A percentile compares a stretch with the other conserved stretches of the same genome.
phyloP scores from a whole-genome alignment of 208 protist genomes.

The Porcisia deanei region DNA sequence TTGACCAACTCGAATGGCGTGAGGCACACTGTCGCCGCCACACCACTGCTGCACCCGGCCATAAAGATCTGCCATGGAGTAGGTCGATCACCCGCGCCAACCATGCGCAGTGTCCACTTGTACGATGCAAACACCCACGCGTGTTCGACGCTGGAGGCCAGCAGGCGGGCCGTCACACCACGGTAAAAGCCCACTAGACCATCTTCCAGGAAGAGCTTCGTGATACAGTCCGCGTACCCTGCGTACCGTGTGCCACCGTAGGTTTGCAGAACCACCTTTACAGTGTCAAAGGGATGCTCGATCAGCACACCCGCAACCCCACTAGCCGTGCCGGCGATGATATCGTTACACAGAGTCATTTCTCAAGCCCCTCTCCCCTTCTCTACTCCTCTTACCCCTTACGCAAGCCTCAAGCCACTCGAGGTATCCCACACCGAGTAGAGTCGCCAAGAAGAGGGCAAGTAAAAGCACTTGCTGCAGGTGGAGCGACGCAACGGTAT shows the following conservation, averaged over 20 bases:
- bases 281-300: constrained; percentile 90
- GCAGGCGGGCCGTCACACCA: constrained; percentile 65
- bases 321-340: constrained; percentile 65
- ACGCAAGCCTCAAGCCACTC: no score
- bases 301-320: constrained; percentile 72
- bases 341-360: constrained; percentile 51
- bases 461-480: no score
- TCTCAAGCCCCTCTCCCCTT: not conserved
- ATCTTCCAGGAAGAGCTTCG: constrained; percentile 45
- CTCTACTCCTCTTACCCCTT: not conserved
- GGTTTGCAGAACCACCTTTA: constrained; percentile 87
- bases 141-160: constrained; percentile 75
- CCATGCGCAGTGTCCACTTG: constrained; percentile 55
- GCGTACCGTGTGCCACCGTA: constrained; percentile 43
- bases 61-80: constrained; percentile 40
- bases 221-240: constrained; percentile 63
- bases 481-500: no score
- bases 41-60: constrained; percentile 62
- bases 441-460: no score
- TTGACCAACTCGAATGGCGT: constrained; percentile 89
- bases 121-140: constrained; percentile 82
- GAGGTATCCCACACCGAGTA: no score
- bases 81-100: constrained; percentile 54
- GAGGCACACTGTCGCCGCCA: constrained; percentile 62
- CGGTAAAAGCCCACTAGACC: constrained; percentile 80